Evolutionary conservation across 2,329 filamentous ascomycete genomes (phyloP).

Genomic region (Xylaria polymorpha): DNA sequence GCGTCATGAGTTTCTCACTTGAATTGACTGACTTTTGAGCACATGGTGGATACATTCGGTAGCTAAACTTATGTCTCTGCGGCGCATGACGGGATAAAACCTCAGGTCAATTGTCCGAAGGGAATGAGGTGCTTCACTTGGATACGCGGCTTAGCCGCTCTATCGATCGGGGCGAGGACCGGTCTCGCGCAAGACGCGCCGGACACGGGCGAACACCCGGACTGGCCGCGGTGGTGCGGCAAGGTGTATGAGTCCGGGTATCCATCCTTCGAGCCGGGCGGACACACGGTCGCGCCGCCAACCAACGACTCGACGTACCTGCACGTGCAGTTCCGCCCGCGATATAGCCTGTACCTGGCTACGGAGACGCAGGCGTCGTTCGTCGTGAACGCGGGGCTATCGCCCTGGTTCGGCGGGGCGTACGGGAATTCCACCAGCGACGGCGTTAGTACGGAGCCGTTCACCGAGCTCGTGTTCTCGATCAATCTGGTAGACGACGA

Average conservation of each 20-base stretch:
- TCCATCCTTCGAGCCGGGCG: slow-evolving; percentile 59
- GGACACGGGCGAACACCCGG: slow-evolving; percentile 54
- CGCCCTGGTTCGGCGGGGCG: slow-evolving; percentile 54
- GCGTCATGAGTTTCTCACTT: too few species aligned
- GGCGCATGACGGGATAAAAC: neutral
- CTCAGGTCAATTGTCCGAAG: neutral
- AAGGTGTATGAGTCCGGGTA: slow-evolving; percentile 59
- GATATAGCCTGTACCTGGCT: slow-evolving; percentile 60
- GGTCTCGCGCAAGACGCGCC: slow-evolving; percentile 43
- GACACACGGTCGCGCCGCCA: slow-evolving; percentile 55
- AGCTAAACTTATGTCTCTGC: neutral
- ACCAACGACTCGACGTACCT: slow-evolving; percentile 51
- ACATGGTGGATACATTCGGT: neutral
- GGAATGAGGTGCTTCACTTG: slow-evolving; percentile 15
- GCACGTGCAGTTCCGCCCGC: slow-evolving; percentile 58
- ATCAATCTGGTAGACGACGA: slow-evolving; percentile 52
- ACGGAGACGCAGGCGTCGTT: slow-evolving; percentile 56
- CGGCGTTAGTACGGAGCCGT: slow-evolving; percentile 39
- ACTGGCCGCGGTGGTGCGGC: slow-evolving; percentile 61
- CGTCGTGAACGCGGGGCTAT: slow-evolving; percentile 57
- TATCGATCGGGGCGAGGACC: neutral
- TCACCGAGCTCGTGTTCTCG: slow-evolving; percentile 51
- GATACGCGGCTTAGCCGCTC: slow-evolving; percentile 18
- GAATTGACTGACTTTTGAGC: neutral
- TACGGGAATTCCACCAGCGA: slow-evolving; percentile 49